Conservation (phyloP, 257 asterid genomes). For the Thymus quinquecostatus region DNA sequence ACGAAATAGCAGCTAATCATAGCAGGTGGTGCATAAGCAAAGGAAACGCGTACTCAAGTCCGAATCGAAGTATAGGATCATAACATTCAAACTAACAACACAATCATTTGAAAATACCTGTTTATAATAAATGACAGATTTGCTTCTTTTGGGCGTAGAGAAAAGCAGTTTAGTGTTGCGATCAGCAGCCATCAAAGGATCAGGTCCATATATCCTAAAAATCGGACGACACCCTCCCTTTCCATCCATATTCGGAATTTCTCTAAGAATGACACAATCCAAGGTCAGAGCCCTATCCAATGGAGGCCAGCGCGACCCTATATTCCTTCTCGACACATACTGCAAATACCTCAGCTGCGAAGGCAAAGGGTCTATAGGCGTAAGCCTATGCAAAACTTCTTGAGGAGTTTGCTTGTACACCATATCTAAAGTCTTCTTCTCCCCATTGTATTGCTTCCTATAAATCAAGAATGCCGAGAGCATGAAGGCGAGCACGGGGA, state of each 20-base stretch:
- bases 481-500: slow-evolving; percentile 62
- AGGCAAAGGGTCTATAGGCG: slow-evolving; percentile 64
- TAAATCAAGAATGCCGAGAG: slow-evolving; percentile 61
- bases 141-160: slow-evolving; percentile 46
- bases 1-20: no score
- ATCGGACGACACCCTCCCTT: slow-evolving; percentile 62
- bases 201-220: slow-evolving; percentile 61
- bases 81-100: background rate
- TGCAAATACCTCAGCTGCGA: slow-evolving; percentile 77
- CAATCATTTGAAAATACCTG: slow-evolving; percentile 45
- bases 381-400: slow-evolving; percentile 43
- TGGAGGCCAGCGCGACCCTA: slow-evolving; percentile 60
- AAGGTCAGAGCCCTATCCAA: slow-evolving; percentile 54
- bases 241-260: slow-evolving; percentile 53
- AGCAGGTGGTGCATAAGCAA: background rate
- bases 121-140: slow-evolving; percentile 39
- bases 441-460: slow-evolving; percentile 52
- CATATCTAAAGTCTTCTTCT: slow-evolving; percentile 63
- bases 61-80: background rate
- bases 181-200: slow-evolving; percentile 61
- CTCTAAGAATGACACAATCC: slow-evolving; percentile 55
- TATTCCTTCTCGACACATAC: slow-evolving; percentile 63
- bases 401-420: slow-evolving; percentile 69
- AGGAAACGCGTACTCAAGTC: background rate
- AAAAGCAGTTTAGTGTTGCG: slow-evolving; percentile 51